Evolutionary conservation across 805 yeast genomes (phyloP), one percentile per base, ranked within the genome.

Genomic region (Starmerella floricola): DNA sequence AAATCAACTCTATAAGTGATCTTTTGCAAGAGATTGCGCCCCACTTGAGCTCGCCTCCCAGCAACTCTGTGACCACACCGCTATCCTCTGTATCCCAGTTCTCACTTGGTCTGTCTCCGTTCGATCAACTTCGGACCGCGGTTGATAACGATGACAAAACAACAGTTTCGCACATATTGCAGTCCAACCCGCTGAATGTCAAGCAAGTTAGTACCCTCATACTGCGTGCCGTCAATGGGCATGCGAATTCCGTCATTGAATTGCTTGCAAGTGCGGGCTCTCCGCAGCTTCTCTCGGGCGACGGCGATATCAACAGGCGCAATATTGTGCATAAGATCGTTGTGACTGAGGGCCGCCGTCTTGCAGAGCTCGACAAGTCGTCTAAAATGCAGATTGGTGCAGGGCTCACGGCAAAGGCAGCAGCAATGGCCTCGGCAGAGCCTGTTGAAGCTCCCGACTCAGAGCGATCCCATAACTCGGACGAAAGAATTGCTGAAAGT

Each of bases 261-360:
- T 13, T 67, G 76, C 32, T 73, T 73, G 8, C 66, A 69, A 11
- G 59, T n/a, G 20, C 21, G 1, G 16, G 34, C 29, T 30, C 35
- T 8, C 16, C 31, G 4, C 30, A 36, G n/a, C 37, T 36, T 6
- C 38, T 36, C 2, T 19, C 71, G 35, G 91, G 83, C 51, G 67
- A 76, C 0, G 63, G 75, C 6, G 95, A 86, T 54, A 74, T 87
- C 34, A 76, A 79, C 42, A 83, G 83, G 15, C 70, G 95, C 51
- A 87, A 82, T 57, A 78, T 87, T 54, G 72, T 87, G 54, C 97
- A 87, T 58, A 84, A 83, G 50, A 80, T 78, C 54, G 76, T 87
- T 19, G 77, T 87, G 42, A 72, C 80, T 8, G 68, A 81, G 43
- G 95, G 94, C 4, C 77, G 84, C 11, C 37, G 53, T 8, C 21